Evolutionary conservation across 352 stramenopile genomes (phyloP).

Genomic region (Phytophthora colocasiae): DNA sequence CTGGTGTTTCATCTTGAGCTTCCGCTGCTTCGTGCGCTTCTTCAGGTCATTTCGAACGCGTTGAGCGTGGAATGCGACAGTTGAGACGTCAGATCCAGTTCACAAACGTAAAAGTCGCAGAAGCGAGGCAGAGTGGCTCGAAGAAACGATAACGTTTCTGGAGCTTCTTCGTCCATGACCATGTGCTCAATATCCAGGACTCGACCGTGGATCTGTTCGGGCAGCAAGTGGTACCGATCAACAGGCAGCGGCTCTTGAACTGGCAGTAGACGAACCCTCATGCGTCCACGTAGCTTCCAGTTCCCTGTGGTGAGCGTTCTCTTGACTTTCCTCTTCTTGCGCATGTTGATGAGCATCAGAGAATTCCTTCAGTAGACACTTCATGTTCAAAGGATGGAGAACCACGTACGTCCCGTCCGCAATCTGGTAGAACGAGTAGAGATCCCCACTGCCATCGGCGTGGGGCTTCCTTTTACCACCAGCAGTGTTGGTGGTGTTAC

Average conservation of each 20-base stretch:
- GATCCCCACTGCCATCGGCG: slow-evolving; percentile 28
- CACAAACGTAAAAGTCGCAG: slow-evolving; percentile 90
- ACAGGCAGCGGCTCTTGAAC: slow-evolving; percentile 19
- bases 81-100: slow-evolving; percentile 79
- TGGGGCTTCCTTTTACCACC: slow-evolving; percentile 13
- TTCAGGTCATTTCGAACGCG: slow-evolving; percentile 77
- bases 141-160: slow-evolving; percentile 89
- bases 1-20: slow-evolving; percentile 56
- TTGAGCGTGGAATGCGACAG: slow-evolving; percentile 72
- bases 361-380: slow-evolving; percentile 86
- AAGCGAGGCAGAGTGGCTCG: slow-evolving; percentile 85
- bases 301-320: slow-evolving; percentile 27
- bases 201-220: slow-evolving; percentile 58
- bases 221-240: slow-evolving; percentile 61
- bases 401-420: slow-evolving; percentile 88
- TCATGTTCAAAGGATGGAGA: slow-evolving; percentile 91
- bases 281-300: slow-evolving; percentile 43
- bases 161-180: slow-evolving; percentile 87
- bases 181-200: slow-evolving; percentile 89
- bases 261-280: slow-evolving; percentile 26
- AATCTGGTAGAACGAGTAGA: slow-evolving; percentile 91
- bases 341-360: slow-evolving; percentile 42
- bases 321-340: slow-evolving; percentile 9
- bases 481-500: neutral
- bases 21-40: slow-evolving; percentile 76